Evolutionary conservation across 371 early-diverging fungal genomes (phyloP).

Genomic region (Mortierella sp.): DNA sequence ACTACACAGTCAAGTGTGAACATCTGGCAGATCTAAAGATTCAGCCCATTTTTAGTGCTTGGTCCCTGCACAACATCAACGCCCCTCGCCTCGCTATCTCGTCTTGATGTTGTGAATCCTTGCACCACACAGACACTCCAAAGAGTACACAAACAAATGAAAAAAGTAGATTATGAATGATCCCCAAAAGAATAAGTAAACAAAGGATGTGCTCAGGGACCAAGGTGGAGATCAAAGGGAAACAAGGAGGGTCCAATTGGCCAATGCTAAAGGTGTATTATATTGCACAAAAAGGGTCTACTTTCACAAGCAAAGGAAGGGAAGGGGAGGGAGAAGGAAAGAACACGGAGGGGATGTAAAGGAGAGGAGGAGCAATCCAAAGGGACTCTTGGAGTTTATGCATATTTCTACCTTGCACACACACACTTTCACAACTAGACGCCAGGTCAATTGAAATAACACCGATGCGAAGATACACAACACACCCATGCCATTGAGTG

Average conservation of each 20-base stretch:
- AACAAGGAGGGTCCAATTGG: neutral
- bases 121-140: too few relatives aligned
- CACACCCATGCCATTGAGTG: neutral
- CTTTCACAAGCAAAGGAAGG: neutral
- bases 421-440: neutral
- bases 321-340: neutral
- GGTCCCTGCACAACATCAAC: too few relatives aligned
- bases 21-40: too few relatives aligned
- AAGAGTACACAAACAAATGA: too few relatives aligned
- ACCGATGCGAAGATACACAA: neutral
- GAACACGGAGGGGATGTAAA: too few relatives aligned
- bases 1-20: too few relatives aligned
- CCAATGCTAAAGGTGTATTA: neutral
- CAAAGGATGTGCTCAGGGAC: neutral
- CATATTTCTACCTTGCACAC: neutral
- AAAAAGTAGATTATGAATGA: constrained; percentile 7
- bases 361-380: neutral
- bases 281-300: neutral
- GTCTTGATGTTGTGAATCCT: too few relatives aligned
- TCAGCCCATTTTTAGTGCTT: too few relatives aligned
- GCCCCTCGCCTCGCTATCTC: too few relatives aligned
- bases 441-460: neutral
- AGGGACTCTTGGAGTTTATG: neutral
- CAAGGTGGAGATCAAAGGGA: neutral
- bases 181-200: neutral